A percentile compares a stretch with the other conserved stretches of the same genome.
These are phyloP conservation scores for Populus tremula DNA, from an alignment of 345 rosid genomes.

Conservation along the genomic window DNA sequence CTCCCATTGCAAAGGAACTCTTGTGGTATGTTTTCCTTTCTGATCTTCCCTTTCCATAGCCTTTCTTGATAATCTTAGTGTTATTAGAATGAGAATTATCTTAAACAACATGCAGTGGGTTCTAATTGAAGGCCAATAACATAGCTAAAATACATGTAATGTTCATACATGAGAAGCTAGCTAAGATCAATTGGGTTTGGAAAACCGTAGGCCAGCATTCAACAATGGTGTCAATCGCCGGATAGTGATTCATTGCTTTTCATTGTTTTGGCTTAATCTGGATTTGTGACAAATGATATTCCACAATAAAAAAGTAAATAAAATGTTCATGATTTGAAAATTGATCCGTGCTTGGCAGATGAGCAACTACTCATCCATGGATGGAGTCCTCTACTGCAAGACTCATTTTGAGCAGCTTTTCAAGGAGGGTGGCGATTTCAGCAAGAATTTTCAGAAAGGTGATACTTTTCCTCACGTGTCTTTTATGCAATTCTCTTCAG, in stretches of 20 bases:
- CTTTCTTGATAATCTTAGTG: background rate
- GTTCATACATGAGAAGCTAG: background rate
- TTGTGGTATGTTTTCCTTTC: conserved; percentile 42
- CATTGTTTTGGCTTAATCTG: background rate
- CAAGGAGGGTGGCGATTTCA: conserved; percentile 98
- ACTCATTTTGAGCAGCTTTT: conserved; percentile 95
- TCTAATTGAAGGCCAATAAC: background rate
- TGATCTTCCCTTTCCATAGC: no score
- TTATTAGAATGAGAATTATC: background rate
- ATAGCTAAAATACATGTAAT: background rate
- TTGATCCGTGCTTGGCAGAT: conserved; percentile 40
- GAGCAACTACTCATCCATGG: conserved; percentile 99
- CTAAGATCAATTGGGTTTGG: background rate
- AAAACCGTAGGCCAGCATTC: background rate
- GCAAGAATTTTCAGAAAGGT: conserved; percentile 89
- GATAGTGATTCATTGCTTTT: background rate
- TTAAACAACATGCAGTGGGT: background rate
- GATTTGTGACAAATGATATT: background rate
- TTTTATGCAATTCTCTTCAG: background rate
- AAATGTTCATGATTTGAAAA: background rate
- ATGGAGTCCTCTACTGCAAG: conserved; percentile 95
- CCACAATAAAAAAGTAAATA: background rate
- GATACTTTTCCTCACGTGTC: background rate
- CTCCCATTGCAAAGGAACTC: conserved; percentile 92
- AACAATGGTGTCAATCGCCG: background rate